Evolutionary conservation across 495 filamentous ascomycete species (phyloP).

Genomic region (Staphylotrichum longicolle): DNA sequence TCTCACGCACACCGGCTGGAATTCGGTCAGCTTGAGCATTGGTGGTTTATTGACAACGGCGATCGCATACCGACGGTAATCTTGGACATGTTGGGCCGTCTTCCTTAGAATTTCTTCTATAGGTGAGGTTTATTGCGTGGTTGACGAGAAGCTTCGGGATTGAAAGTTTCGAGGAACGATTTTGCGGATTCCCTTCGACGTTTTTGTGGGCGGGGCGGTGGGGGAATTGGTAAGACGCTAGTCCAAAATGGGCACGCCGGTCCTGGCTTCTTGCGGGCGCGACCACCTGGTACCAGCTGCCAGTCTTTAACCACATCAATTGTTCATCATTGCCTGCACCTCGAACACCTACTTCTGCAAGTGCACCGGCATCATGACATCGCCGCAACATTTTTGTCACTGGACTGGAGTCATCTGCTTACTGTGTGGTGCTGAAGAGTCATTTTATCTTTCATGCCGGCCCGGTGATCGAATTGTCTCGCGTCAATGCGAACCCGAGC

Average conservation of each 20-base stretch:
- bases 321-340: too few species aligned
- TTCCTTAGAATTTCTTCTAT: conserved; percentile 53
- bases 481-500: too few species aligned
- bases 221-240: neutral
- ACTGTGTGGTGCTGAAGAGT: too few species aligned
- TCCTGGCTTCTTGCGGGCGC: neutral
- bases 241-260: neutral
- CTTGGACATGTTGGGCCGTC: conserved; percentile 60
- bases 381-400: too few species aligned
- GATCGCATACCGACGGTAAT: conserved; percentile 62
- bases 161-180: neutral
- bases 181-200: conserved; percentile 14
- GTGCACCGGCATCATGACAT: neutral
- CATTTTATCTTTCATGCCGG: too few species aligned
- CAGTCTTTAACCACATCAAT: neutral
- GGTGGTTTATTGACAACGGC: neutral
- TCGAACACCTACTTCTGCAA: neutral
- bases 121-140: conserved; percentile 65
- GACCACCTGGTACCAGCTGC: neutral
- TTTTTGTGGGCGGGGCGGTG: conserved; percentile 26
- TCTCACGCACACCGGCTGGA: conserved; percentile 90
- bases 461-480: too few species aligned
- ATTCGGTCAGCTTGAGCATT: conserved; percentile 20
- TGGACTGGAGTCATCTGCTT: neutral
- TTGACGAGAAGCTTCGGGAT: conserved; percentile 22